A percentile compares a stretch with the other conserved stretches of the same genome.
phyloP scores from a whole-genome alignment of 371 early-diverging fungal genomes.

The Mortierella sp. region DNA sequence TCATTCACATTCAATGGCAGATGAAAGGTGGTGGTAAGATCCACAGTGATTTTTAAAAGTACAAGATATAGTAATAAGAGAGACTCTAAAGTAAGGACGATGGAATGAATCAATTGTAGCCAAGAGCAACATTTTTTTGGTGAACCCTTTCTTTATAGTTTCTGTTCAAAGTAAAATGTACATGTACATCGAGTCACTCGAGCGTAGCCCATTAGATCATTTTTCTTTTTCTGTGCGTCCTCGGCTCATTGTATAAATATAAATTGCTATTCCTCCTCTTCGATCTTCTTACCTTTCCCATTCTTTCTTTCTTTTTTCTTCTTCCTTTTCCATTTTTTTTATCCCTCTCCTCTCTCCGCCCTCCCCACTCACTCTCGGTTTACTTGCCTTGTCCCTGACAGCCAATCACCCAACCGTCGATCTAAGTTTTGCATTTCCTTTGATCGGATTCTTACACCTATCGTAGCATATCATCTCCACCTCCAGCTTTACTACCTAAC shows the following conservation, averaged over 20 bases:
- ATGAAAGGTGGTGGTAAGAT: too few relatives aligned
- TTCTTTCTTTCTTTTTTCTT: slow-evolving; percentile 7
- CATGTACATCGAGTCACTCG: slow-evolving; percentile 7
- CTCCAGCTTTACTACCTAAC: not conserved
- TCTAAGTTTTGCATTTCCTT: not conserved
- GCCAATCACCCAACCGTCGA: not conserved
- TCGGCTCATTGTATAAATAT: slow-evolving; percentile 34
- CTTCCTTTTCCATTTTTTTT: slow-evolving; percentile 4
- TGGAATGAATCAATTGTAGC: too few relatives aligned
- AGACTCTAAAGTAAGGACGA: too few relatives aligned
- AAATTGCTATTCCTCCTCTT: not conserved
- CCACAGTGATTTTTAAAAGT: too few relatives aligned
- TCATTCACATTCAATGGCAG: not conserved
- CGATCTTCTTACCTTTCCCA: not conserved
- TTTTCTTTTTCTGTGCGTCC: slow-evolving; percentile 3
- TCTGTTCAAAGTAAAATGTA: slow-evolving; percentile 9
- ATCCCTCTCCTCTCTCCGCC: slow-evolving; percentile 11
- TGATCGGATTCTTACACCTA: not conserved
- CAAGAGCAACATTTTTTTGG: too few relatives aligned
- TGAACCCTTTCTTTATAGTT: not conserved
- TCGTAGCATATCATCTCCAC: not conserved
- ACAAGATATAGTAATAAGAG: too few relatives aligned
- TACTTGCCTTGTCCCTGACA: not conserved
- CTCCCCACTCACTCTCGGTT: slow-evolving; percentile 40
- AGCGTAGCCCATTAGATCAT: slow-evolving; percentile 8